phyloP scores from a whole-genome alignment of 106 monocot genomes.

The Platanthera guangdongensis region DNA sequence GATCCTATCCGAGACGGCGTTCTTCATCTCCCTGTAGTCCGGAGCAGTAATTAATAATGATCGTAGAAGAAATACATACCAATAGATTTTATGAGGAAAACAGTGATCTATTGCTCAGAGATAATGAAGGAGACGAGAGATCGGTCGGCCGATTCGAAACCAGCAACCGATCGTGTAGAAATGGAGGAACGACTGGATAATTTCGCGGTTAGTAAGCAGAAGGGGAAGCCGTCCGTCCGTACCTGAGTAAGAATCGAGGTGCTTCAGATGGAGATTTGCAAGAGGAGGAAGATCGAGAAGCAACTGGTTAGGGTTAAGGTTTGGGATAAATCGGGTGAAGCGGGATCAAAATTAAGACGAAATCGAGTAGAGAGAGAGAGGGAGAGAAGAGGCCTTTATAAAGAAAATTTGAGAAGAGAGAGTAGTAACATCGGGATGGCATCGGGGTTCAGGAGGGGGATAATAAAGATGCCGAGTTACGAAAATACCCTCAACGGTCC shows the following conservation, averaged over 20 bases:
- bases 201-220: neutral
- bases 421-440: neutral
- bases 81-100: neutral
- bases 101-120: neutral
- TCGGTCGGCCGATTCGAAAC: neutral
- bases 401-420: neutral
- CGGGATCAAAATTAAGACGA: neutral
- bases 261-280: neutral
- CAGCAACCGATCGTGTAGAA: neutral
- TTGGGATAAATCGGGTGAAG: neutral
- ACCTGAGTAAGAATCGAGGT: neutral
- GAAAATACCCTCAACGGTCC: neutral
- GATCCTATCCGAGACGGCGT: conserved; percentile 36
- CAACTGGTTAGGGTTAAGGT: neutral
- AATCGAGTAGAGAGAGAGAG: too few species aligned
- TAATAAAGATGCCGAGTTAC: neutral
- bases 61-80: neutral
- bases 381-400: neutral
- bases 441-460: neutral
- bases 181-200: neutral
- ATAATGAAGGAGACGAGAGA: neutral
- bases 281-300: neutral
- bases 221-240: neutral
- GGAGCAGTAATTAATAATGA: neutral
- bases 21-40: conserved; percentile 26